Evolutionary conservation across 495 filamentous ascomycete genomes (phyloP), one percentile per base, ranked within the genome.

Genomic region (Podospora pseudopauciseta): DNA sequence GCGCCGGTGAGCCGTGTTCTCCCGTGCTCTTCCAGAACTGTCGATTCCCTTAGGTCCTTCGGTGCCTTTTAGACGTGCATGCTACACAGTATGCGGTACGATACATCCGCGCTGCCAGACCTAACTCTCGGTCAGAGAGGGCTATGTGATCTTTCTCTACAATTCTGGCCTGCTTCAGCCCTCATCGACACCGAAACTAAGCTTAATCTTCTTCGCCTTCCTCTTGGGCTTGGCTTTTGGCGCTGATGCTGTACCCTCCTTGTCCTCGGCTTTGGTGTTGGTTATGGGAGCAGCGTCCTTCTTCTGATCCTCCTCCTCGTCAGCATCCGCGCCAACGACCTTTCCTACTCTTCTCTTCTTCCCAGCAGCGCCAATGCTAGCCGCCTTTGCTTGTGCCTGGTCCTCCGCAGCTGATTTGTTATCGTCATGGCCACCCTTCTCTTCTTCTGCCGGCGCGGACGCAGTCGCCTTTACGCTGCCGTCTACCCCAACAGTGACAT

Each of bases 201-300:
- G 77, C 78, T 86, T 86, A 66, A 87, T 82, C 76, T 87, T 87
- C 79, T 87, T 86, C 0, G 80, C 79, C 71, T 84, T 83, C 68
- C 83, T 84, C 70, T 81, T 82, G 27, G 65, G 59, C 53, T 75
- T 72, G 20, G 59, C 1, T 61, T 68, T 69, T 30, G 62, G 34
- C n/a, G 61, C 68, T 19, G 64, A 64, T 16, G 23, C 64, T 19
- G 68, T 72, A 7, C 59, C 70, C 6, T 64, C 20, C 34, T 68
- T 66, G 5, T 59, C 16, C 13, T 73, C 64, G 34, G 19, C 69
- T 28, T 71, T 68, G 15, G 27, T 44, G 23, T 65, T 32, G 23
- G 4, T 1, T 4, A 4, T 18, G 15, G 27, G 11, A 7, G 54
- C 65, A 7, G 62, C 74, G 16, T 62, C 75, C 9, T 71, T 74